Evolutionary conservation across 129 eudicot genomes (phyloP), one percentile per base, ranked within the genome.

Genomic region (Arctium minus): DNA sequence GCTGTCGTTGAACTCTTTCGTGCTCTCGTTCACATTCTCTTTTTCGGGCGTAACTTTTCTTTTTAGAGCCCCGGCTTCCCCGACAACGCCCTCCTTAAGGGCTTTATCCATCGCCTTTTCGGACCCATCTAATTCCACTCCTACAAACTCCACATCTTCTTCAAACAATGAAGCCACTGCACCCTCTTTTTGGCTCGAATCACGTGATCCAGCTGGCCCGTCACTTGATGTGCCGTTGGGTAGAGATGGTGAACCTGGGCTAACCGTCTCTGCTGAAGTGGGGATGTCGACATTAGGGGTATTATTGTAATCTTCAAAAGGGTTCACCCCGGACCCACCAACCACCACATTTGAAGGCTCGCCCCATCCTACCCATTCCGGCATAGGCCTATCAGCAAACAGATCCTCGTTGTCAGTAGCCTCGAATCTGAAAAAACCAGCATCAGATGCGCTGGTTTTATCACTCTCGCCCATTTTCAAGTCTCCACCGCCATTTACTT

Each of bases 101-200:
- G 97, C 97, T 31, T 90, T 91, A 36, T 90, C 92, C 97, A 93
- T 93, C 48, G 97, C 97, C 83, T 90, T 93, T 81, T 93, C 95
- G 1, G 97, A 86, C 31, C 97, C 95, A 62, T 93, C 97, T 33
- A 86, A 50, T 81, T 93, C 97, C 86, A 89, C 93, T 64, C 97
- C 97, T 6, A 93, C 92, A 77, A 93, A 93, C 86, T 93, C 97
- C 70, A 92, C 95, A 56, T 89, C 97, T 72, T 92, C 94, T 83
- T 93, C 93, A 60, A 93, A 93, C 89, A 91, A 87, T 29, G 93
- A 92, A 13, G 91, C 90, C 60, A 81, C 92, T 18, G 79, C 64
- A 15, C 80, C 81, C 37, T 79, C 88, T 79, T 79, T 86, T 79
- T 80, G 88, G 83, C 82, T 84, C 0, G 90, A 79, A 67, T 29